Percentiles rank a stretch among this genome's conserved stretches.
Evolutionary conservation across 2,329 filamentous ascomycete genomes (phyloP).

Genomic region (Alternaria novae-zelandiae): DNA sequence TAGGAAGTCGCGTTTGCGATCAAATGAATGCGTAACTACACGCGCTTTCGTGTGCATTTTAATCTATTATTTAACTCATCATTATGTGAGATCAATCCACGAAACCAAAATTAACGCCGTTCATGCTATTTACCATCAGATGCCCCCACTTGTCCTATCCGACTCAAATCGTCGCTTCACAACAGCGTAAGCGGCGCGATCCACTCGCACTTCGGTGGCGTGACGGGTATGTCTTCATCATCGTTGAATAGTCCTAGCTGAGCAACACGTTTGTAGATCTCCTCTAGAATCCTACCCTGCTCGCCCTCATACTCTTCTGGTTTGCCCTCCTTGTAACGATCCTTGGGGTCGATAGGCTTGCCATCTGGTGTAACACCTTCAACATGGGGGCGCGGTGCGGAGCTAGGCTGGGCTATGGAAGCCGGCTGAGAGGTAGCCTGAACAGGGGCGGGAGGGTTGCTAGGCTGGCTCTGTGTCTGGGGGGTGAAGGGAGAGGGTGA

Average conservation of each 20-base stretch:
- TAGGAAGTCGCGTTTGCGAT: not conserved
- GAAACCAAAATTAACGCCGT: not conserved
- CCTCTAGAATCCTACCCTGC: constrained; percentile 59
- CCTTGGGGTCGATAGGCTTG: constrained; percentile 42
- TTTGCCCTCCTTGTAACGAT: constrained; percentile 65
- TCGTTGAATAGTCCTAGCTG: constrained; percentile 72
- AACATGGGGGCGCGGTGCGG: constrained; percentile 12
- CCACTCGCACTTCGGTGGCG: constrained; percentile 80
- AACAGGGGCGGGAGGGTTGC: constrained; percentile 32
- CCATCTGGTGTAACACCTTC: constrained; percentile 11
- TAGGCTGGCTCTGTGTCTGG: constrained; percentile 62
- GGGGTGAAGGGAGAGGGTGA: constrained; percentile 24
- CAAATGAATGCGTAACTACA: not conserved
- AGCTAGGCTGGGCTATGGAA: constrained; percentile 56
- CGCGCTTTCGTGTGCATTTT: not conserved
- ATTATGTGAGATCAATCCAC: not conserved
- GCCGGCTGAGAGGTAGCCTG: constrained; percentile 31
- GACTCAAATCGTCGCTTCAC: not conserved
- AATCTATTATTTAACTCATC: not conserved
- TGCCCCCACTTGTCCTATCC: not conserved
- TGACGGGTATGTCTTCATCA: constrained; percentile 73
- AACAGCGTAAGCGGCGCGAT: constrained; percentile 9
- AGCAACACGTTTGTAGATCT: constrained; percentile 69
- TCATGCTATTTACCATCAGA: not conserved
- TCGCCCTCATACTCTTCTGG: constrained; percentile 65